These are phyloP conservation scores for Emydomyces testavorans DNA, from an alignment of 2,329 filamentous ascomycete genomes.

Conservation along the genomic window DNA sequence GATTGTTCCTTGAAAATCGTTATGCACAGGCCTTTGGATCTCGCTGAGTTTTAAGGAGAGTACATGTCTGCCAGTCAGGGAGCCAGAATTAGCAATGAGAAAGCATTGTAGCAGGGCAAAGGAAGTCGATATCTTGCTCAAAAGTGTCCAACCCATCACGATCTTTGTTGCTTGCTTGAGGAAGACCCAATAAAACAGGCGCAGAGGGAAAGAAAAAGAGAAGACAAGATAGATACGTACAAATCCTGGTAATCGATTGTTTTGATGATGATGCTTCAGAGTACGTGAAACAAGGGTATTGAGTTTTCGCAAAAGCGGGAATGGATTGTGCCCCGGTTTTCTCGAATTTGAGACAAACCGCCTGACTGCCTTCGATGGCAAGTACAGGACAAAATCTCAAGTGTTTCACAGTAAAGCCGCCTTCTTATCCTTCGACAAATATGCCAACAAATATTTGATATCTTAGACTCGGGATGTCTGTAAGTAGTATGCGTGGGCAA, in stretches of 20 bases:
- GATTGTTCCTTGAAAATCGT: slow-evolving; percentile 28
- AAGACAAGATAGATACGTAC: slow-evolving; percentile 19
- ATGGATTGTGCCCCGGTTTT: slow-evolving; percentile 10
- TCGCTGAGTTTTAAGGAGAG: slow-evolving; percentile 27
- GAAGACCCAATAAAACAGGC: slow-evolving; percentile 3
- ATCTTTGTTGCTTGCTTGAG: neutral
- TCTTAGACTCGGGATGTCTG: slow-evolving; percentile 5
- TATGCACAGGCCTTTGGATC: slow-evolving; percentile 31
- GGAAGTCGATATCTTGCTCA: neutral
- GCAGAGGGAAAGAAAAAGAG: slow-evolving; percentile 12
- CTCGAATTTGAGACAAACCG: slow-evolving; percentile 15
- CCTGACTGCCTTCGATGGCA: slow-evolving; percentile 23
- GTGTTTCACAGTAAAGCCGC: slow-evolving; percentile 10
- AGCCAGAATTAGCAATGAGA: slow-evolving; percentile 30
- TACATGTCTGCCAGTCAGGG: slow-evolving; percentile 34
- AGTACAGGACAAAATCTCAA: slow-evolving; percentile 17
- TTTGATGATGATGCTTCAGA: slow-evolving; percentile 10
- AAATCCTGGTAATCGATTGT: slow-evolving; percentile 16
- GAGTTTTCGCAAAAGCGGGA: slow-evolving; percentile 14
- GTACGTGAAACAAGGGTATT: slow-evolving; percentile 9
- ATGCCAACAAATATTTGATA: slow-evolving; percentile 11
- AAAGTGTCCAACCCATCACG: neutral
- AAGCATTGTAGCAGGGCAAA: neutral
- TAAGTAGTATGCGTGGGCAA: slow-evolving; percentile 1
- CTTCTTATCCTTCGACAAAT: slow-evolving; percentile 11